phyloP scores from a whole-genome alignment of 306 rosid genomes.

The Corylus avellana region DNA sequence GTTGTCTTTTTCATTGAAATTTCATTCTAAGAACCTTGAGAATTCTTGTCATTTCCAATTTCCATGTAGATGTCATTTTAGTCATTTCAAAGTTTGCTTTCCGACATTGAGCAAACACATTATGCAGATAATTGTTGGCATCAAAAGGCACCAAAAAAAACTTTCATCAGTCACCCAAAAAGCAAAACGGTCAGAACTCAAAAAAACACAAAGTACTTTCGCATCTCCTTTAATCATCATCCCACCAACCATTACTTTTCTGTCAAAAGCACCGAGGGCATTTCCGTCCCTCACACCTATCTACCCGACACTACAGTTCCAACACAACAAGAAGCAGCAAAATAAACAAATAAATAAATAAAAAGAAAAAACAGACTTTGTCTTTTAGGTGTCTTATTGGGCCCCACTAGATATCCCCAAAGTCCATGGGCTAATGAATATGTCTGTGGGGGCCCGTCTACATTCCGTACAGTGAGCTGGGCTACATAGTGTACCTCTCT shows the following conservation, averaged over 20 bases:
- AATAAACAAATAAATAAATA: background rate
- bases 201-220: conserved; percentile 31
- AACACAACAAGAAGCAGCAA: background rate
- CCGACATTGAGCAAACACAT: conserved; percentile 27
- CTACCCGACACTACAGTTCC: background rate
- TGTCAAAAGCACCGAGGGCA: background rate
- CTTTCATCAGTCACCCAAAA: conserved; percentile 48
- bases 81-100: conserved; percentile 20
- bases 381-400: conserved; percentile 47
- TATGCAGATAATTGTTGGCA: conserved; percentile 34
- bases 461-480: conserved; percentile 34
- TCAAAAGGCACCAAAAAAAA: conserved; percentile 42
- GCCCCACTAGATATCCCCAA: conserved; percentile 36
- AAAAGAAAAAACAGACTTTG: conserved; percentile 19
- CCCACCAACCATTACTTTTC: conserved; percentile 15
- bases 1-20: conserved; percentile 6
- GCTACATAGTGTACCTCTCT: conserved; percentile 16
- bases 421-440: conserved; percentile 39
- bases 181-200: conserved; percentile 42
- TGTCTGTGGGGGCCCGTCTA: conserved; percentile 37
- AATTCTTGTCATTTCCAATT: conserved; percentile 26
- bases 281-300: background rate
- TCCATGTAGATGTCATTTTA: conserved; percentile 26
- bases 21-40: conserved; percentile 17
- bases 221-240: conserved; percentile 29